Conservation (phyloP, 495 filamentous ascomycete genomes). For the Aeminium ludgeri region DNA sequence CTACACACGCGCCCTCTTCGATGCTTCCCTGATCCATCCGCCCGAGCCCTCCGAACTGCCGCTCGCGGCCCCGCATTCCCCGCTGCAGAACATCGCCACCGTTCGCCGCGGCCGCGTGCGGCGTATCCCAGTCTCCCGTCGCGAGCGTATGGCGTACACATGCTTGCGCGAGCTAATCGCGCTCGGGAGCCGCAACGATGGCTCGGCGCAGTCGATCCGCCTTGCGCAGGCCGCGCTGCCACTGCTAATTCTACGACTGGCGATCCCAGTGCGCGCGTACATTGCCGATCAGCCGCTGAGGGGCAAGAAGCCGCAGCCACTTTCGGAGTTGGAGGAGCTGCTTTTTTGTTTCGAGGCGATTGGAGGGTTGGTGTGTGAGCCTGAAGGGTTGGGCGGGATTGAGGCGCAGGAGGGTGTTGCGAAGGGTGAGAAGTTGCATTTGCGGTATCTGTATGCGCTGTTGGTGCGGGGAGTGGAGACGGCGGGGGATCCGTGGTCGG, state of each 20-base stretch:
- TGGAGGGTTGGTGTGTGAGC: conserved; percentile 49
- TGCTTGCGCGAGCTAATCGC: conserved; percentile 69
- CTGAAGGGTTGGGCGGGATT: conserved; percentile 44
- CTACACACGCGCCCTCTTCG: conserved; percentile 65
- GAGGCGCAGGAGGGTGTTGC: no score
- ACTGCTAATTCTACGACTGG: conserved; percentile 67
- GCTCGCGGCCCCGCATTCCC: conserved; percentile 22
- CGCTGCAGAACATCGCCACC: conserved; percentile 44
- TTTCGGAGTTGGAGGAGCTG: conserved; percentile 62
- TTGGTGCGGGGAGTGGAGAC: conserved; percentile 52
- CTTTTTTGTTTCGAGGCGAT: conserved; percentile 50
- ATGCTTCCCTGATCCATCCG: conserved; percentile 63
- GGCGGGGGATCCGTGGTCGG: conserved; percentile 31
- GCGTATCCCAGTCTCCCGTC: conserved; percentile 27
- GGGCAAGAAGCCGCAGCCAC: conserved; percentile 81
- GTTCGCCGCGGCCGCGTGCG: conserved; percentile 41
- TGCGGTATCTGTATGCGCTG: conserved; percentile 70
- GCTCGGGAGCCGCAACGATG: conserved; percentile 29
- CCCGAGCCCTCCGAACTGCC: conserved; percentile 43
- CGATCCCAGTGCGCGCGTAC: conserved; percentile 62
- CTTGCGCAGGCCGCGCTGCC: conserved; percentile 66
- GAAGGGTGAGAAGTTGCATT: conserved; percentile 48
- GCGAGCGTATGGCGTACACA: conserved; percentile 57
- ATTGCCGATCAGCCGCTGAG: conserved; percentile 84
- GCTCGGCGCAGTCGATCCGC: conserved; percentile 29